Evolutionary conservation across 1,284 basidiomycete genomes (phyloP).

Genomic region (Cryptococcus sp.): DNA sequence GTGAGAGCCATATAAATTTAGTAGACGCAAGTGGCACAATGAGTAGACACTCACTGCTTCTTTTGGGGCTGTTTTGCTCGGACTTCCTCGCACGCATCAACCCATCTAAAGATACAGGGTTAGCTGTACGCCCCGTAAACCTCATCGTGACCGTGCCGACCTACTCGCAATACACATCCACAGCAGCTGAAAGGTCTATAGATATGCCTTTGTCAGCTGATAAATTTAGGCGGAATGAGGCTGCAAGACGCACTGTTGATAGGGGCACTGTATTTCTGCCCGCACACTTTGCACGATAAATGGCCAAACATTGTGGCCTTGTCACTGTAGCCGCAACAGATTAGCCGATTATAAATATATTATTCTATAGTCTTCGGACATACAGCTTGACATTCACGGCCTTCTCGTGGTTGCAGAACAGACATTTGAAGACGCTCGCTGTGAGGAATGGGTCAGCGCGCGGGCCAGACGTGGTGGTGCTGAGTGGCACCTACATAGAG

Average conservation of each 20-base stretch:
- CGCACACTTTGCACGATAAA: slow-evolving; percentile 43
- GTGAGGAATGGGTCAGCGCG: background rate
- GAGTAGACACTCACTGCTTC: slow-evolving; percentile 24
- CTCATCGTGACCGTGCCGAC: slow-evolving; percentile 1
- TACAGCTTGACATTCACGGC: slow-evolving; percentile 43
- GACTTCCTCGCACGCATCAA: slow-evolving; percentile 48
- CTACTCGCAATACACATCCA: slow-evolving; percentile 48
- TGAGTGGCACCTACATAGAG: slow-evolving; percentile 25
- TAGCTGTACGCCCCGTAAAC: slow-evolving; percentile 1
- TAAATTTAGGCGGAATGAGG: background rate
- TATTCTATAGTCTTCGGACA: slow-evolving; percentile 1
- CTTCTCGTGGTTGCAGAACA: slow-evolving; percentile 49
- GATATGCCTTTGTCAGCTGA: slow-evolving; percentile 1
- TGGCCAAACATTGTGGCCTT: slow-evolving; percentile 40
- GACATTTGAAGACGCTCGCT: slow-evolving; percentile 49
- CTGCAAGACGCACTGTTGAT: slow-evolving; percentile 38
- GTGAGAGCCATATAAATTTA: background rate
- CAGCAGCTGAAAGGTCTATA: slow-evolving; percentile 41
- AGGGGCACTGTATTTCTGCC: slow-evolving; percentile 37
- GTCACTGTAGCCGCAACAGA: slow-evolving; percentile 27
- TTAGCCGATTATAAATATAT: background rate
- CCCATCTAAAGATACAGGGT: slow-evolving; percentile 36
- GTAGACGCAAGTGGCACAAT: slow-evolving; percentile 6
- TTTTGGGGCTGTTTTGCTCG: slow-evolving; percentile 33
- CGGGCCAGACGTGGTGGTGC: background rate